Evolutionary conservation across 495 filamentous ascomycete species (phyloP).

Genomic region (Penicillium waksmanii): DNA sequence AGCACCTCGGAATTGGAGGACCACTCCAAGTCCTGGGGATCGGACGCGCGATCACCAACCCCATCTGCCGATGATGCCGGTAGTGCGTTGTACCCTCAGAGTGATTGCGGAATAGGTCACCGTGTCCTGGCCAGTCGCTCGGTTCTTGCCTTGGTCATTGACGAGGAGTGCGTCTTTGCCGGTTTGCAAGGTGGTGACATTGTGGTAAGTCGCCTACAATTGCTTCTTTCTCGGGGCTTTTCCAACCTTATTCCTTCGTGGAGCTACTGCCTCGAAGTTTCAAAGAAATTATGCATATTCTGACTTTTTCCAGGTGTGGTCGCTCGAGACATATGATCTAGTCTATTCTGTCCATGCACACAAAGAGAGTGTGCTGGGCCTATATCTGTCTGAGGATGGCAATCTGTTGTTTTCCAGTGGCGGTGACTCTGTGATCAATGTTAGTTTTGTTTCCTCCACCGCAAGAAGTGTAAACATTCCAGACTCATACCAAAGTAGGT

Average conservation of each 20-base stretch:
- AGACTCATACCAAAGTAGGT: conserved; percentile 49
- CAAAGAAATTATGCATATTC: background rate
- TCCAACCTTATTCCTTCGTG: background rate
- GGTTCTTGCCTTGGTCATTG: conserved; percentile 51
- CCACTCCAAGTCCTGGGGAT: conserved; percentile 43
- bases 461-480: background rate
- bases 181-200: conserved; percentile 93
- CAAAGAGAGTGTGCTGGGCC: conserved; percentile 83
- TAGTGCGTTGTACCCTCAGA: conserved; percentile 19
- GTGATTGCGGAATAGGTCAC: conserved; percentile 50
- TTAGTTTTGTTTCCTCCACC: conserved; percentile 42
- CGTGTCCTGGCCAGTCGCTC: conserved; percentile 51
- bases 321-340: conserved; percentile 80
- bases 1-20: conserved; percentile 45
- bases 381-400: conserved; percentile 75
- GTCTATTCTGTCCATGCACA: conserved; percentile 79
- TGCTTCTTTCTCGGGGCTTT: background rate
- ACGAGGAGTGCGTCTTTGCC: conserved; percentile 61
- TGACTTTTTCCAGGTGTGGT: conserved; percentile 66
- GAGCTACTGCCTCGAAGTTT: background rate
- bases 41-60: conserved; percentile 35
- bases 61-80: conserved; percentile 13
- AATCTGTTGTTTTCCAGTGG: conserved; percentile 88
- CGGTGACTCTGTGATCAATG: conserved; percentile 91
- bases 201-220: conserved; percentile 51